These are phyloP conservation scores for Pseudogymnoascus sp. DNA, from an alignment of 2,329 filamentous ascomycete genomes.

Conservation along the genomic window DNA sequence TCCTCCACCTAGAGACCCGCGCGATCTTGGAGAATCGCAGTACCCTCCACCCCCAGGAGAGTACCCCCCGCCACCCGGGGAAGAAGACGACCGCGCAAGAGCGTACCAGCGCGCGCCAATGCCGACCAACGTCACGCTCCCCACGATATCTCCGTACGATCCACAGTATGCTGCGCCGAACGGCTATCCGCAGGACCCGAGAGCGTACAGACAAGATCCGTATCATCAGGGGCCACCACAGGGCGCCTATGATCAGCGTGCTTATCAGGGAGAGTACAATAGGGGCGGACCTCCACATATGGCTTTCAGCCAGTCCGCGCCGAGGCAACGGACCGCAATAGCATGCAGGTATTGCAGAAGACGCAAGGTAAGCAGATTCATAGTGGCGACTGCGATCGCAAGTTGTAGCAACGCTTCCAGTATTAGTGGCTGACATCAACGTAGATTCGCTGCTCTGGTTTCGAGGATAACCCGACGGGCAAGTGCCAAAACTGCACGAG, in stretches of 20 bases:
- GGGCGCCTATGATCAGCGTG: slow-evolving; percentile 22
- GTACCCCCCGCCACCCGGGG: slow-evolving; percentile 25
- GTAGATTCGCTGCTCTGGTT: slow-evolving; percentile 71
- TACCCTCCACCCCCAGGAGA: slow-evolving; percentile 20
- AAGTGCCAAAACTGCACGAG: slow-evolving; percentile 66
- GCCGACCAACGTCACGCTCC: slow-evolving; percentile 23
- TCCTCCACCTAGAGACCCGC: slow-evolving; percentile 18
- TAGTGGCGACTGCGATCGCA: background rate
- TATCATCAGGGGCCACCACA: slow-evolving; percentile 20
- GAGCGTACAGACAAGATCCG: slow-evolving; percentile 22
- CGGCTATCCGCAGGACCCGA: slow-evolving; percentile 22
- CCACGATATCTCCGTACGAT: slow-evolving; percentile 28
- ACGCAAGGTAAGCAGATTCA: slow-evolving; percentile 42
- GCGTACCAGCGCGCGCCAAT: slow-evolving; percentile 25
- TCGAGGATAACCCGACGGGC: slow-evolving; percentile 64
- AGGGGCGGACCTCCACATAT: slow-evolving; percentile 23
- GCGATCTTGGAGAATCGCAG: slow-evolving; percentile 21
- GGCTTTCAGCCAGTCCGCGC: slow-evolving; percentile 40
- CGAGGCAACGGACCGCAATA: slow-evolving; percentile 53
- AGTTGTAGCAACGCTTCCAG: background rate
- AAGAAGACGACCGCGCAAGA: slow-evolving; percentile 28
- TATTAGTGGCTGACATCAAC: background rate
- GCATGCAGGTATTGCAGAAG: slow-evolving; percentile 53
- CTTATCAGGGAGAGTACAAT: slow-evolving; percentile 23
- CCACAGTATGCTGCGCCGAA: slow-evolving; percentile 20